Conservation (phyloP, 495 filamentous ascomycete species). For the Aspergillus diversus region DNA sequence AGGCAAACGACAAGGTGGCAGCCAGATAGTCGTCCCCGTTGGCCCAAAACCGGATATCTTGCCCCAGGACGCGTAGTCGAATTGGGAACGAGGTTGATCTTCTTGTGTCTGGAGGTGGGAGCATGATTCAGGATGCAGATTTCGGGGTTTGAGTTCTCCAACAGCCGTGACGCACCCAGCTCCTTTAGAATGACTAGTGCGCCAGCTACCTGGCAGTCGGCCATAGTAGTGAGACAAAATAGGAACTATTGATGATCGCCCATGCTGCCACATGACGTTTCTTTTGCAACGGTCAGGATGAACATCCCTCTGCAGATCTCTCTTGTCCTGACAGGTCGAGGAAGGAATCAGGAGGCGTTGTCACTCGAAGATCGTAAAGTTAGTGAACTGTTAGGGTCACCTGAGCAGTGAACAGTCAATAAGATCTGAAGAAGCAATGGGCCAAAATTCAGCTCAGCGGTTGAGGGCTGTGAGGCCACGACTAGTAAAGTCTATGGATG, state of each 20-base stretch:
- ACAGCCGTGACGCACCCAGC: too few species aligned
- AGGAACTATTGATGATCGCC: not conserved
- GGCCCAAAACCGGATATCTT: conserved; percentile 48
- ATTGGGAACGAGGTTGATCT: too few species aligned
- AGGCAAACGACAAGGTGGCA: conserved; percentile 17
- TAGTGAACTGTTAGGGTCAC: too few species aligned
- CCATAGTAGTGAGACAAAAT: not conserved
- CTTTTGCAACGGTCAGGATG: not conserved
- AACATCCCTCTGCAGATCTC: not conserved
- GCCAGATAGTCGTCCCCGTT: conserved; percentile 23
- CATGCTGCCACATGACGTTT: not conserved
- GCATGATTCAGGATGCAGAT: too few species aligned
- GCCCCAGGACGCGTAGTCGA: conserved; percentile 18
- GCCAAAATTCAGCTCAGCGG: not conserved
- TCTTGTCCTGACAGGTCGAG: not conserved
- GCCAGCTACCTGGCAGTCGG: not conserved
- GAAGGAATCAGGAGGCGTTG: not conserved
- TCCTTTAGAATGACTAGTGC: too few species aligned
- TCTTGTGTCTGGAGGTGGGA: too few species aligned
- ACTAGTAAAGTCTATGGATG: conserved; percentile 10
- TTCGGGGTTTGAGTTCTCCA: too few species aligned
- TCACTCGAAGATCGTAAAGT: not conserved
- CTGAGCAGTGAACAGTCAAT: too few species aligned
- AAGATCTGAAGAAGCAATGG: too few species aligned
- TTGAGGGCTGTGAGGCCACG: not conserved